Evolutionary conservation across 345 rosid species (phyloP).

Genomic region (Rhizophora mangle): DNA sequence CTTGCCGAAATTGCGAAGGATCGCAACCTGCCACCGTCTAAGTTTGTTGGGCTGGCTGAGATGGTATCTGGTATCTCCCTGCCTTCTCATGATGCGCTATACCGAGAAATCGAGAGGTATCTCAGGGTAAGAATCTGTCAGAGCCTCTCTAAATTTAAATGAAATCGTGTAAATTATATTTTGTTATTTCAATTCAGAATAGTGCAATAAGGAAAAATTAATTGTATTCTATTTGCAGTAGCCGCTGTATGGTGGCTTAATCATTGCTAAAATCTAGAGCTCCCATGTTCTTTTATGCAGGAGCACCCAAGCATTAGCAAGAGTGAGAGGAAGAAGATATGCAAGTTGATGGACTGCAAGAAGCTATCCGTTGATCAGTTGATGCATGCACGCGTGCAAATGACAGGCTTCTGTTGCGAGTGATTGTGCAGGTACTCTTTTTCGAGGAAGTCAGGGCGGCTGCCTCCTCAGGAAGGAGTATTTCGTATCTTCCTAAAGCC

Average conservation of each 20-base stretch:
- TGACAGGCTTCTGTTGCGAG: slow-evolving; percentile 74
- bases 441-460: slow-evolving; percentile 73
- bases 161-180: background rate
- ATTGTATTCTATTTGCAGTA: background rate
- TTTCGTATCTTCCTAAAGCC: slow-evolving; percentile 66
- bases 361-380: slow-evolving; percentile 48
- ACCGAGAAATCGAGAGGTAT: slow-evolving; percentile 79
- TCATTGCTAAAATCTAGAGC: background rate
- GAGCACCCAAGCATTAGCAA: slow-evolving; percentile 72
- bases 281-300: slow-evolving; percentile 34
- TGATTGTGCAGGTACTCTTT: slow-evolving; percentile 76
- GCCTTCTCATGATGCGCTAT: slow-evolving; percentile 78
- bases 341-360: slow-evolving; percentile 87
- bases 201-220: too few species aligned
- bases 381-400: slow-evolving; percentile 85
- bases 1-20: slow-evolving; percentile 78
- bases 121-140: slow-evolving; percentile 51
- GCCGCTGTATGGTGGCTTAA: background rate
- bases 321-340: slow-evolving; percentile 74
- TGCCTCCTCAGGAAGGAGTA: slow-evolving; percentile 78
- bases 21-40: slow-evolving; percentile 46
- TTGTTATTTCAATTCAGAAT: too few species aligned
- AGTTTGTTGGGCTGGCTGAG: slow-evolving; percentile 67
- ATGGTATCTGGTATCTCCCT: slow-evolving; percentile 57
- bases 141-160: background rate